phyloP scores from a whole-genome alignment of 306 rosid species.

The Luffa aegyptiaca region DNA sequence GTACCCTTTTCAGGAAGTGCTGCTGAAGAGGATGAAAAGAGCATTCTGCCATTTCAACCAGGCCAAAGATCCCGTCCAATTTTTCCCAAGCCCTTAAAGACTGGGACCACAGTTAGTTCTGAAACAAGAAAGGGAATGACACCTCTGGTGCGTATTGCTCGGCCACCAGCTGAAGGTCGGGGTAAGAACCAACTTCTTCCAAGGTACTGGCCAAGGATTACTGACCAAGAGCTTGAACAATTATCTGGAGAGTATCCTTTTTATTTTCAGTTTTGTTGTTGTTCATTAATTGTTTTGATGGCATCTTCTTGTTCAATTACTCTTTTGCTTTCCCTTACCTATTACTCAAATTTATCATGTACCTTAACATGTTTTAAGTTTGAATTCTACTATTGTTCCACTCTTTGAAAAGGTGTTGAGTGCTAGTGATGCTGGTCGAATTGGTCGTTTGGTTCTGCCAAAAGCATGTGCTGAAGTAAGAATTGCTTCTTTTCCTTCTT shows the following conservation, averaged over 20 bases:
- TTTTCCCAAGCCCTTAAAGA: slow-evolving; percentile 58
- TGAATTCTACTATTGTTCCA: slow-evolving; percentile 89
- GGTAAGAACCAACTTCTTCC: slow-evolving; percentile 95
- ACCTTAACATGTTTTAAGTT: slow-evolving; percentile 60
- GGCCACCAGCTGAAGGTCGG: slow-evolving; percentile 91
- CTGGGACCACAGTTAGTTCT: slow-evolving; percentile 22
- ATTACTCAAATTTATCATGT: slow-evolving; percentile 15
- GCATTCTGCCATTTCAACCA: slow-evolving; percentile 46
- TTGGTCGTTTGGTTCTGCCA: slow-evolving; percentile 97
- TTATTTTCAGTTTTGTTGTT: slow-evolving; percentile 5
- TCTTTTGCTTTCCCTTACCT: not conserved
- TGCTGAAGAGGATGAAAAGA: slow-evolving; percentile 49
- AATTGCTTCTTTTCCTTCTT: slow-evolving; percentile 6
- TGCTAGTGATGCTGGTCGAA: slow-evolving; percentile 99
- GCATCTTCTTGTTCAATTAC: not conserved
- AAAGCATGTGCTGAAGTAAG: slow-evolving; percentile 99
- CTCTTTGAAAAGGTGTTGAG: slow-evolving; percentile 92
- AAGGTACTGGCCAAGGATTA: slow-evolving; percentile 96
- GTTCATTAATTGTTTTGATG: not conserved
- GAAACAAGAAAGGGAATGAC: slow-evolving; percentile 37
- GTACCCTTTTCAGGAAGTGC: slow-evolving; percentile 38
- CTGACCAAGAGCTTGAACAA: slow-evolving; percentile 88
- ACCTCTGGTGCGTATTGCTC: slow-evolving; percentile 59
- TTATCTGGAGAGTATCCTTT: slow-evolving; percentile 93
- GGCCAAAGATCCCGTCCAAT: slow-evolving; percentile 62